phyloP scores from a whole-genome alignment of 768 basidiomycete genomes.

The Trametes meyenii region DNA sequence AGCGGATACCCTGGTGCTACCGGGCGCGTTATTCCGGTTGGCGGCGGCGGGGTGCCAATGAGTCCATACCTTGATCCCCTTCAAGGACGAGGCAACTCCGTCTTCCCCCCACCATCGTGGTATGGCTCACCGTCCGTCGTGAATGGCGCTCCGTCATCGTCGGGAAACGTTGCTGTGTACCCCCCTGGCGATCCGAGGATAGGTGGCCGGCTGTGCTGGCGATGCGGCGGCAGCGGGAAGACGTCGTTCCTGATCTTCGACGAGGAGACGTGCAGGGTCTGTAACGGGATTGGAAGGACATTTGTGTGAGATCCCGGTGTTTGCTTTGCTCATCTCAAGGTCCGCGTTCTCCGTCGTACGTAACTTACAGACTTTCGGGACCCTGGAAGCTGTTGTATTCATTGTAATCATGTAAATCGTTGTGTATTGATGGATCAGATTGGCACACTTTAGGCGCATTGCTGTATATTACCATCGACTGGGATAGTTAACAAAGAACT shows the following conservation, averaged over 20 bases:
- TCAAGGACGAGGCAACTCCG: not conserved
- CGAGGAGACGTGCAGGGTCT: constrained; percentile 52
- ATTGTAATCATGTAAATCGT: too few species aligned
- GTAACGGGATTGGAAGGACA: constrained; percentile 65
- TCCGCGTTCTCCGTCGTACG: too few species aligned
- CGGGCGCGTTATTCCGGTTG: constrained; percentile 25
- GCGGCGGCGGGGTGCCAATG: constrained; percentile 27
- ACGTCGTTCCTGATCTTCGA: constrained; percentile 59
- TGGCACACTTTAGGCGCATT: too few species aligned
- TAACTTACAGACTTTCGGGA: too few species aligned
- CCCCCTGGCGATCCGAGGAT: constrained; percentile 69
- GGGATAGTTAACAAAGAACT: too few species aligned
- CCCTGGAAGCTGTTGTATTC: too few species aligned
- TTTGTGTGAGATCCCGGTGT: constrained; percentile 15
- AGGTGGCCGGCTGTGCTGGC: constrained; percentile 67
- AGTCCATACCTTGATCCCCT: constrained; percentile 24
- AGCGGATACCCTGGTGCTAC: constrained; percentile 22
- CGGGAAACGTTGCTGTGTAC: constrained; percentile 42
- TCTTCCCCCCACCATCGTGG: constrained; percentile 20
- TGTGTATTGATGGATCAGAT: too few species aligned
- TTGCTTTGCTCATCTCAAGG: too few species aligned
- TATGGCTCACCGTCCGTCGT: not conserved
- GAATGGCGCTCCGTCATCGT: constrained; percentile 20
- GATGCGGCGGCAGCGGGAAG: constrained; percentile 62
- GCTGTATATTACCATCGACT: too few species aligned